Base-by-base conservation (phyloP, 108 stramenopile genomes). In the Skeletonema costatum region DNA sequence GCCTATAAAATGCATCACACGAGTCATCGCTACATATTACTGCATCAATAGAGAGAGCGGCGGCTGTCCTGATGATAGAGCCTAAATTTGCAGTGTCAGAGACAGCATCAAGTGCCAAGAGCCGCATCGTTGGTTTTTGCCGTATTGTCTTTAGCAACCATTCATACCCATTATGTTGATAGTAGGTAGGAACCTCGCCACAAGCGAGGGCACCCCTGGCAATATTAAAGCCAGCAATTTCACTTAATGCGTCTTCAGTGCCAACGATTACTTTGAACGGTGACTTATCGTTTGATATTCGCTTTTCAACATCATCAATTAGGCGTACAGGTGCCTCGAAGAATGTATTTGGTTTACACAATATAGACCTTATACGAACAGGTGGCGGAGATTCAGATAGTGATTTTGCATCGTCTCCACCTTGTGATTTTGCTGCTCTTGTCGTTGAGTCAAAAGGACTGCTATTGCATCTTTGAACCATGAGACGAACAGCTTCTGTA, bases 61-160 rank as follows among this genome's bases (percentile, higher is more conserved):
- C 89, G 19, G 88, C 84, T 29, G 82, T 83, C 19, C 93, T 89
- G 67, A 91, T 82, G 60, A 92, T 87, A 58, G 91, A 87, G 10
- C 91, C 91, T 74, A 95, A 70, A 67, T 95, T 95, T 31, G 91
- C 87, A 25, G 88, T 79, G 70, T 95, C 89, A 68, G 83, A 90
- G 32, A 92, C 78, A 4, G 87, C 89, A 78, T 95, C 93, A 16
- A 92, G 69, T 25, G 93, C 93, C 9, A 94, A 32, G 3, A 94
- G 33, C 7, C 87, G 85, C 33, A 77, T 31, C 3, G 60, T 32
- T 6, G 41, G 25, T 1, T 50, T 65, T 58, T 67, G 66, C 59
- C 19, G 42, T 25, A 89, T 50, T 56, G 88, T 70, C 12, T 29
- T 41, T 56, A 73, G 56, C 75, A 93, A 56, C 92, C 92, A 93